Evolutionary conservation across 164 flowering plant genomes (phyloP).

Genomic region (Umbilicus rupestris): DNA sequence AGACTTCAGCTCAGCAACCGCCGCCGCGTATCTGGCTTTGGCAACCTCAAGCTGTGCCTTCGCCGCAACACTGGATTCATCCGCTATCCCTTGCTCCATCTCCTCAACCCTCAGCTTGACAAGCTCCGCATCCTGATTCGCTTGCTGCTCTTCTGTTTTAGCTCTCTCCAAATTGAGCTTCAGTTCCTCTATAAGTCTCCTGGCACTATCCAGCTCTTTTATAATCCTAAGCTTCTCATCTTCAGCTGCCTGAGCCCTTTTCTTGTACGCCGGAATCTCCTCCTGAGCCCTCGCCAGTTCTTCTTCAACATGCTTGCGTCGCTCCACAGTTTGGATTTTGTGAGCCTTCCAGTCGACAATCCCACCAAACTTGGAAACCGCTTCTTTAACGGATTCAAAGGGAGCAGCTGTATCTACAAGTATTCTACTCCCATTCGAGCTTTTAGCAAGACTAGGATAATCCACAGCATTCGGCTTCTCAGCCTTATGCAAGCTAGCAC

Average conservation of each 20-base stretch:
- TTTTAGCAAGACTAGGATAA: conserved; percentile 18
- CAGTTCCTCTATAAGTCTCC: conserved; percentile 65
- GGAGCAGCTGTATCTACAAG: conserved; percentile 83
- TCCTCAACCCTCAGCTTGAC: conserved; percentile 69
- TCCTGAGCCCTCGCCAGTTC: conserved; percentile 68
- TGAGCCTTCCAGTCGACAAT: conserved; percentile 95
- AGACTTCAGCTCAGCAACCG: conserved; percentile 1
- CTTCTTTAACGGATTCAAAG: conserved; percentile 84
- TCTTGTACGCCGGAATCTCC: conserved; percentile 58
- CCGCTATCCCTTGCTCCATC: conserved; percentile 76
- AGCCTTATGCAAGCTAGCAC: no score
- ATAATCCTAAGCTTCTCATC: conserved; percentile 10
- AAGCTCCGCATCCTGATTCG: conserved; percentile 78
- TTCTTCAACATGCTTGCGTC: conserved; percentile 46
- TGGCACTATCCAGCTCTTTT: conserved; percentile 63
- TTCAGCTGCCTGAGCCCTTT: conserved; percentile 42
- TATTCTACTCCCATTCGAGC: conserved; percentile 21
- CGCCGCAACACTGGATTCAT: conserved; percentile 74
- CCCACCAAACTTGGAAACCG: conserved; percentile 88
- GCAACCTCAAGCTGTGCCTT: conserved; percentile 18
- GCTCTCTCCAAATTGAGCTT: conserved; percentile 75
- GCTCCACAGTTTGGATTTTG: conserved; percentile 70
- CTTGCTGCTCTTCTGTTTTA: conserved; percentile 75
- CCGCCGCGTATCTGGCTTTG: conserved; percentile 3
- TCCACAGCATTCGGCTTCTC: no score